Base-by-base conservation (phyloP, 371 early-diverging fungal species). In the Furculomyces boomerangus region DNA sequence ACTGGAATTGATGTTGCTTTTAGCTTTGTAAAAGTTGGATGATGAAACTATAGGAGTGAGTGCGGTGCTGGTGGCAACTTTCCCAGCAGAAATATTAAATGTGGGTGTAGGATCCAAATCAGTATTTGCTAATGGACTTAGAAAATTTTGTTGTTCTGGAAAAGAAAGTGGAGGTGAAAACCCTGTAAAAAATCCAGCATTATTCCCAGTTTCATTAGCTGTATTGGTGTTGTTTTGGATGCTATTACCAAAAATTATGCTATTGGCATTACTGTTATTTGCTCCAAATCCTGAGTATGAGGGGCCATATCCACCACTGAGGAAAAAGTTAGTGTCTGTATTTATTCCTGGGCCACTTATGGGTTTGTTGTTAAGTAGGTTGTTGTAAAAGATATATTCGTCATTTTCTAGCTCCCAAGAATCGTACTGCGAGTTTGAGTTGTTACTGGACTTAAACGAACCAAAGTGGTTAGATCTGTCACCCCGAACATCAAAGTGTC, bases 401-500 rank as follows among this genome's bases (percentile, higher is more conserved):
- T 66, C 66, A 30, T 56, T 57, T 30, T 67, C 66, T 24, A 56
- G 44, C 52, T 67, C 67, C 67, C 67, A 66, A 47, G 67, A 56
- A 55, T 66, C 67, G 25, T 62, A 55, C 43, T 54, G 58, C 41
- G 60, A 56, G 0, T 39, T 27, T 8, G 25, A 20, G 2, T 58
- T 55, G 50, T 58, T 56, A 18, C 14, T 45, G 3, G 47, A 39
- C 2, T 53, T 40, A 49, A 70, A 70, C 18, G 37, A 28, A 28
- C 70, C 70, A 52, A 63, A 70, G 50, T 70, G 70, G 31, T 28
- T 37, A 29, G 71, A 66, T 28, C 71, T 54, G 46, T 70, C 70
- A 50, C 70, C 70, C 5, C 63, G 56, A 35, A 70, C 57, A 28
- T 57, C 58, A 48, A 70, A 70, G 41, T 70, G 70, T 39, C 56